Percentiles rank a stretch among this genome's conserved stretches.
These are phyloP conservation scores for Gnomoniopsis smithogilvyi DNA, from an alignment of 2,329 filamentous ascomycete genomes.

Conservation along the genomic window DNA sequence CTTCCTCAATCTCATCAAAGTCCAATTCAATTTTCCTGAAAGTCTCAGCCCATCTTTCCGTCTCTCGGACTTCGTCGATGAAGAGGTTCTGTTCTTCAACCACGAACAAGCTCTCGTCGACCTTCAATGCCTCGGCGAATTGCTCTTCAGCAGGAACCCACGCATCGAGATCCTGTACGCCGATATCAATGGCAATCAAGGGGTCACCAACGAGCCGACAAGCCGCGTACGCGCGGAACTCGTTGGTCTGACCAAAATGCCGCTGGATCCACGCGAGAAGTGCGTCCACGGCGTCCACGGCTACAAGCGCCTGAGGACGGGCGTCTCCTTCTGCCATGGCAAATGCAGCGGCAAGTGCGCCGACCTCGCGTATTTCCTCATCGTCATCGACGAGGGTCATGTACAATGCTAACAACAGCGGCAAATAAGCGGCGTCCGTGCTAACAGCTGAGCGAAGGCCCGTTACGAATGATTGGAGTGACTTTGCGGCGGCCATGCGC, in stretches of 20 bases:
- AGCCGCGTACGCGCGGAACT: constrained; percentile 39
- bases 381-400: constrained; percentile 85
- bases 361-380: constrained; percentile 61
- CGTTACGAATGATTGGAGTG: constrained; percentile 50
- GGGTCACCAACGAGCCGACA: constrained; percentile 38
- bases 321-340: not conserved
- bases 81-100: constrained; percentile 96
- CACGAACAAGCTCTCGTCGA: constrained; percentile 72
- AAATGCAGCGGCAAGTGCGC: constrained; percentile 8
- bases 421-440: constrained; percentile 39
- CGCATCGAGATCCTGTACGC: constrained; percentile 12
- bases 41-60: constrained; percentile 61
- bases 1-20: constrained; percentile 21
- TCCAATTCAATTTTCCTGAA: constrained; percentile 31
- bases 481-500: constrained; percentile 56
- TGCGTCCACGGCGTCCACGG: constrained; percentile 43
- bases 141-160: constrained; percentile 30
- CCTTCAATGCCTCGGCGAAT: constrained; percentile 43
- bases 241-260: constrained; percentile 30
- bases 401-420: constrained; percentile 68
- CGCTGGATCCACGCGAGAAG: constrained; percentile 41
- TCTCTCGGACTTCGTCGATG: constrained; percentile 75
- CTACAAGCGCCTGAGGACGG: constrained; percentile 34
- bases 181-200: constrained; percentile 11
- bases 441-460: constrained; percentile 23